These are phyloP conservation scores for Fusarium coicis DNA, from an alignment of 2,329 filamentous ascomycete species.

Conservation along the genomic window DNA sequence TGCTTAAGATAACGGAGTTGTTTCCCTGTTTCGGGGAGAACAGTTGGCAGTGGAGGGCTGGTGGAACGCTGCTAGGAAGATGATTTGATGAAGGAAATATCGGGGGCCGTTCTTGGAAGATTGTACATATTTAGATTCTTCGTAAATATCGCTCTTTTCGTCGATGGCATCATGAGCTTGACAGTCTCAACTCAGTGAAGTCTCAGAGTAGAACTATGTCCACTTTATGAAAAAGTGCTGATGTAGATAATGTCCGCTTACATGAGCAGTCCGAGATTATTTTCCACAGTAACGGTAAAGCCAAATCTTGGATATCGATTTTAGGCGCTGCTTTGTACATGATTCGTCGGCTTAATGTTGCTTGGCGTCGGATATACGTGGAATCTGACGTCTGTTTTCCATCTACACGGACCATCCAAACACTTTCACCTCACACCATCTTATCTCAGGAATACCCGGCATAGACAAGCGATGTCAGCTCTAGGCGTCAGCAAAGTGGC, in stretches of 20 bases:
- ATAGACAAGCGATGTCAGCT: not conserved
- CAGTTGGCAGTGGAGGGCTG: not conserved
- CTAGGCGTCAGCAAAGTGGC: not conserved
- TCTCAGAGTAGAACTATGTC: not conserved
- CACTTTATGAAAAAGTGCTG: not conserved
- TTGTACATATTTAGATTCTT: not conserved
- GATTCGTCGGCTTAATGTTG: not conserved
- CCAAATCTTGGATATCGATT: not conserved
- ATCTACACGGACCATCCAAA: not conserved
- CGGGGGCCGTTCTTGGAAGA: not conserved
- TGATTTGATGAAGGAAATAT: not conserved
- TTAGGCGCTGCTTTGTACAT: not conserved
- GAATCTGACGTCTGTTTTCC: not conserved
- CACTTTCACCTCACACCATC: constrained; percentile 8
- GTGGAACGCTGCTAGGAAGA: not conserved
- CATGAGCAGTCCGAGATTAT: not conserved
- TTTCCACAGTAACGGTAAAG: not conserved
- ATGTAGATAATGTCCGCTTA: not conserved
- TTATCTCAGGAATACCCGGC: not conserved
- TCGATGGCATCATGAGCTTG: not conserved
- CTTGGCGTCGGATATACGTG: not conserved
- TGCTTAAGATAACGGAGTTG: not conserved
- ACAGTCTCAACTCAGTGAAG: not conserved
- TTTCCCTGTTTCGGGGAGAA: too few relatives aligned
- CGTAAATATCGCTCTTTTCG: not conserved